Base-by-base conservation (phyloP, 2,329 filamentous ascomycete genomes). In the Aspergillus clavatus region DNA sequence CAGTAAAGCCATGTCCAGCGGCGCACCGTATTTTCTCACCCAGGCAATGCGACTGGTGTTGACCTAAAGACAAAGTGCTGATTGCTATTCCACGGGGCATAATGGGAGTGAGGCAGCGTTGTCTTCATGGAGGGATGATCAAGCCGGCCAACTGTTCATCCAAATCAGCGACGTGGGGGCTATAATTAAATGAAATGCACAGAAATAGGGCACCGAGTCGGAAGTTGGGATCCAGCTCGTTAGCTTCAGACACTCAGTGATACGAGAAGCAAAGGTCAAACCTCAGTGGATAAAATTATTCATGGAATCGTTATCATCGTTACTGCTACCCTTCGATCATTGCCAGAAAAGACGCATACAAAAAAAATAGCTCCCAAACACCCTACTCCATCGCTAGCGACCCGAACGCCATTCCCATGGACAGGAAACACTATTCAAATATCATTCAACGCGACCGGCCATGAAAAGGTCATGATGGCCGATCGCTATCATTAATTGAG, bases 1-100 rank as follows among this genome's bases (percentile, higher is more conserved):
- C 65, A 5, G 47, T 37, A 42, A 57, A 66, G 21, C 60, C 58
- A 31, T 58, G 43, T 8, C 55, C 37, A 4, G 58, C 51, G 4
- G 62, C 59, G 16, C 7, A n/a, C 26, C 11, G 7, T 5, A 28
- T 28, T 28, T 28, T 11, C 26, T 28, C 26, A 11, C 4, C 11
- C 26, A 28, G 26, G 11, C 7, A 11, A 11, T 28, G 26, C 26
- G 26, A 28, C 6, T 8, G 26, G 12, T 28, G 26, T n/a, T 11
- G 11, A 7, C 26, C 26, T 11, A 28, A 28, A 28, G 26, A 11
- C 4, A 6, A 11, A 28, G 6, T 28, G 11, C 26, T 28, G 26
- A 28, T 28, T 7, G 26, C 26, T 28, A 26, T 5, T 26, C 10
- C 10, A 10, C 10, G 23, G 10, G 5, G 23, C 23, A 26, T 26